Conservation (phyloP, 2,329 filamentous ascomycete species). For the Akanthomyces lecanii region DNA sequence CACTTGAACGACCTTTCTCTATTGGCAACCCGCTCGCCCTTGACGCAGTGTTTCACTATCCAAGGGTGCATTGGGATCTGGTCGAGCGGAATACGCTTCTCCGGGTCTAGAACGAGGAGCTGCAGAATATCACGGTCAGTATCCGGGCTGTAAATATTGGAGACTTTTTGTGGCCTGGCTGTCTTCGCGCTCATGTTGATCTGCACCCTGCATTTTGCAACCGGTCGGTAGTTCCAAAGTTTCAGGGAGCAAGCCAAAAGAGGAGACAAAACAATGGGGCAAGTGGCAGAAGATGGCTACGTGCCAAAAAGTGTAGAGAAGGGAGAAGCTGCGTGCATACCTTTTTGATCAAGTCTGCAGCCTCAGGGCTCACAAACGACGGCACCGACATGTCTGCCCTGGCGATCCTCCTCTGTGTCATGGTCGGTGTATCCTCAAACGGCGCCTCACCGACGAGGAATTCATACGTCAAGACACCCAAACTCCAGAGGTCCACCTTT, state of each 20-base stretch:
- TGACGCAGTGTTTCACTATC: conserved; percentile 92
- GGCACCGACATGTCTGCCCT: conserved; percentile 90
- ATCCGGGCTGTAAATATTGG: neutral
- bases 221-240: neutral
- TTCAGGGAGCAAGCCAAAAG: neutral
- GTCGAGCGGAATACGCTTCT: conserved; percentile 86
- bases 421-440: conserved; percentile 91
- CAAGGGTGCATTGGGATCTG: conserved; percentile 88
- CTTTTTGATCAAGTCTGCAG: conserved; percentile 85
- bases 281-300: neutral
- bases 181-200: neutral
- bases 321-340: conserved; percentile 50
- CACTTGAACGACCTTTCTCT: conserved; percentile 40
- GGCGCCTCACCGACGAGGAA: conserved; percentile 94
- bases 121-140: conserved; percentile 30
- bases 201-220: neutral
- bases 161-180: neutral
- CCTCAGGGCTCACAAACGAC: conserved; percentile 84
- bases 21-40: conserved; percentile 51
- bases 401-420: conserved; percentile 88
- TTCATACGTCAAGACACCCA: conserved; percentile 93
- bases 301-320: neutral
- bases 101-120: conserved; percentile 87
- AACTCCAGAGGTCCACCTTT: conserved; percentile 94
- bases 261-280: conserved; percentile 7